These are phyloP conservation scores for Carex kokanica DNA, from an alignment of 176 grass and related monocot genomes.

Conservation along the genomic window DNA sequence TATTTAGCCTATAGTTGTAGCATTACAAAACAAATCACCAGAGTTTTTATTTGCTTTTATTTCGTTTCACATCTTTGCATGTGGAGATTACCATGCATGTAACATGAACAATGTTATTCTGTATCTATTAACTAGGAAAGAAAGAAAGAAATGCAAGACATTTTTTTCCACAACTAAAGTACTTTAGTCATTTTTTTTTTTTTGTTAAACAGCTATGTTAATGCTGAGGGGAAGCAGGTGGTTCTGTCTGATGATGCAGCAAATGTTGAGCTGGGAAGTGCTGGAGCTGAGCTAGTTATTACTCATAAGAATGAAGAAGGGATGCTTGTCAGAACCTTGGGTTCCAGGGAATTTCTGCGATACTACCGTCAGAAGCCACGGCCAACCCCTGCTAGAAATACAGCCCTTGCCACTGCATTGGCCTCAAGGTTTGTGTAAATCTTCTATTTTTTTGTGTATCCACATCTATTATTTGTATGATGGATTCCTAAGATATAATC, in stretches of 20 bases:
- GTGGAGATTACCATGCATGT: background rate
- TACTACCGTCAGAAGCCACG: constrained; percentile 86
- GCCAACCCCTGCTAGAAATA: constrained; percentile 58
- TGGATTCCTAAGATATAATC: background rate
- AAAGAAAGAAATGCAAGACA: background rate
- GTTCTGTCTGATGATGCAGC: constrained; percentile 42
- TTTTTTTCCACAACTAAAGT: background rate
- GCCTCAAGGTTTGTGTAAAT: constrained; percentile 56
- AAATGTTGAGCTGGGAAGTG: constrained; percentile 62
- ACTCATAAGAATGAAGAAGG: constrained; percentile 61
- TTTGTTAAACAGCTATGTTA: constrained; percentile 56
- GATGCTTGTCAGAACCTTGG: constrained; percentile 48
- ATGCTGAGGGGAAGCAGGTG: constrained; percentile 72
- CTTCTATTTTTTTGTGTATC: constrained; percentile 3
- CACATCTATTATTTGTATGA: background rate
- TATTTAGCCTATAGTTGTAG: background rate
- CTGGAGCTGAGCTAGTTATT: constrained; percentile 76
- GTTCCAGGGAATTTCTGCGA: constrained; percentile 79
- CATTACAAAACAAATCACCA: background rate
- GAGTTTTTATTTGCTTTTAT: background rate
- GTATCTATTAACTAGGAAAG: no score
- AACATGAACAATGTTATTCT: no score
- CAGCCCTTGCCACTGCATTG: constrained; percentile 61
- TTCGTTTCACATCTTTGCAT: background rate
- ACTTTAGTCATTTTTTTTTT: background rate